Conservation (phyloP, 177 flowering plant genomes). For the Vitis hybrid region DNA sequence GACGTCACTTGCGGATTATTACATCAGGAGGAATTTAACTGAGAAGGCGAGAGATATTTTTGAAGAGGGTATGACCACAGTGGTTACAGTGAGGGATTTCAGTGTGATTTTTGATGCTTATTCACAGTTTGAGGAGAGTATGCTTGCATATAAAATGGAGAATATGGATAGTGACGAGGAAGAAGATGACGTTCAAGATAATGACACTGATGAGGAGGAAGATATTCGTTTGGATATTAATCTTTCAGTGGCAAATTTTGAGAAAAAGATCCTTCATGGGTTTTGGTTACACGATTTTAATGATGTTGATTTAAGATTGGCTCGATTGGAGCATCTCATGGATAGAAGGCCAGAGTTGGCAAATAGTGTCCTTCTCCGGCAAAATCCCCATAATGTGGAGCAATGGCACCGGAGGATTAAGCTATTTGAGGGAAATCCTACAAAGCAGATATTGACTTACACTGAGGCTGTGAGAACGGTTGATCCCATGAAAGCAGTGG, state of each 20-base stretch:
- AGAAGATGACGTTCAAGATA: conserved; percentile 24
- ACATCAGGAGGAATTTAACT: conserved; percentile 65
- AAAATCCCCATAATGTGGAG: conserved; percentile 96
- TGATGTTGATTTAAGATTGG: conserved; percentile 81
- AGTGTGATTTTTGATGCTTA: conserved; percentile 89
- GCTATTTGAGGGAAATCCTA: conserved; percentile 82
- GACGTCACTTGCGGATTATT: conserved; percentile 92
- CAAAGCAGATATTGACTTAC: conserved; percentile 75
- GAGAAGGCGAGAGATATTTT: conserved; percentile 93
- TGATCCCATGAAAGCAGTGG: conserved; percentile 95
- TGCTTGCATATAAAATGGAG: conserved; percentile 72
- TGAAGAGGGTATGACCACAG: conserved; percentile 88
- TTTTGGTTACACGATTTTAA: conserved; percentile 80
- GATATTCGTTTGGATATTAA: conserved; percentile 45
- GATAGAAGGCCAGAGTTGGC: conserved; percentile 87
- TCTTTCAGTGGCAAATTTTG: conserved; percentile 37
- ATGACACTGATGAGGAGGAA: conserved; percentile 31
- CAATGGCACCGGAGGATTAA: conserved; percentile 95
- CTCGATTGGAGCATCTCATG: conserved; percentile 72
- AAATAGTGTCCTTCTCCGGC: conserved; percentile 85
- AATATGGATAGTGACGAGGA: conserved; percentile 47
- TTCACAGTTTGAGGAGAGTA: conserved; percentile 85
- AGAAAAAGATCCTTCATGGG: conserved; percentile 51
- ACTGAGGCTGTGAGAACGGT: conserved; percentile 95
- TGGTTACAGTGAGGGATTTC: conserved; percentile 88